phyloP scores from a whole-genome alignment of 495 filamentous ascomycete genomes.

The Collariella sp. region DNA sequence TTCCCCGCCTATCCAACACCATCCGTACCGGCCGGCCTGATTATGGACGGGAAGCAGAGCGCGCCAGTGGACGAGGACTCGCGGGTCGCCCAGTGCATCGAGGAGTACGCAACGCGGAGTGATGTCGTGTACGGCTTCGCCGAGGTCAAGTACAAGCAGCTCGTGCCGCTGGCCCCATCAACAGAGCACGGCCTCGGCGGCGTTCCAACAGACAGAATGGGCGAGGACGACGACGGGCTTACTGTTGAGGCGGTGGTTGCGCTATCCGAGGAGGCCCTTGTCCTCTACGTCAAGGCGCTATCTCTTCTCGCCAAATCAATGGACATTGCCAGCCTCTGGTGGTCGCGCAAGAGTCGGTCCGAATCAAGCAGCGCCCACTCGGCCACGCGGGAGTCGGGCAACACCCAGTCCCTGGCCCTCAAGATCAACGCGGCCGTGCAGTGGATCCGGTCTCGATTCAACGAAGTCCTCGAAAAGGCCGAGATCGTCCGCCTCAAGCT shows the following conservation, averaged over 20 bases:
- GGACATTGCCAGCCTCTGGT: constrained; percentile 92
- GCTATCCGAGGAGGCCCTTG: constrained; percentile 87
- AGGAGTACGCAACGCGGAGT: constrained; percentile 83
- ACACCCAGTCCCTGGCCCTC: constrained; percentile 48
- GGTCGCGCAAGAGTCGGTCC: constrained; percentile 65
- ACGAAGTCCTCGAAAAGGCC: constrained; percentile 91
- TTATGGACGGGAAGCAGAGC: constrained; percentile 58
- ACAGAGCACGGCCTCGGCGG: constrained; percentile 61
- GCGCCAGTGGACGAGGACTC: constrained; percentile 69
- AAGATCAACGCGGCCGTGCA: constrained; percentile 90
- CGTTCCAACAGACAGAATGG: constrained; percentile 37
- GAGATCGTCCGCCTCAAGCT: constrained; percentile 84
- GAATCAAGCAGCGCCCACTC: constrained; percentile 46
- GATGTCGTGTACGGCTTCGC: constrained; percentile 96
- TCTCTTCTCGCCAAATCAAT: constrained; percentile 86
- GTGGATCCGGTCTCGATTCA: constrained; percentile 90
- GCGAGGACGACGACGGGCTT: constrained; percentile 57
- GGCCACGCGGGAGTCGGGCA: constrained; percentile 36
- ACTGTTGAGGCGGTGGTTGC: constrained; percentile 79
- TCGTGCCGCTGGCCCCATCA: constrained; percentile 78
- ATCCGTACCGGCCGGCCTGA: constrained; percentile 43
- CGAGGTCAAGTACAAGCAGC: constrained; percentile 95
- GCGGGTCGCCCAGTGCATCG: constrained; percentile 66
- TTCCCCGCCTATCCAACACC: constrained; percentile 78
- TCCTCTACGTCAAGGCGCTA: constrained; percentile 90